Conservation (phyloP, 495 filamentous ascomycete species). For the Clavariopsis aquatica region DNA sequence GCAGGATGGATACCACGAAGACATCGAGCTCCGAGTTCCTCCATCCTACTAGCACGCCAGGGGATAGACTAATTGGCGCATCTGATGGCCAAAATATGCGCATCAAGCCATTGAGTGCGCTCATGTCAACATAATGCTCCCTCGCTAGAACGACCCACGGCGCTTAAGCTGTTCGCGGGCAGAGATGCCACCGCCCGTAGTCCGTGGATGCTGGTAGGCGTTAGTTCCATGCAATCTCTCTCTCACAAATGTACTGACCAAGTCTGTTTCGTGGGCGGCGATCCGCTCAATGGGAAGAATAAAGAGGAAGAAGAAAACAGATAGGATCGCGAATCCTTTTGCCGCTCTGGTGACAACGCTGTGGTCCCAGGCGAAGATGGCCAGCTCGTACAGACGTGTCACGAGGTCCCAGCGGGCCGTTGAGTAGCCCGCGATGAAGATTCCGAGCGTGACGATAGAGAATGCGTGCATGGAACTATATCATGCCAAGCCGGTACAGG, state of each 20-base stretch:
- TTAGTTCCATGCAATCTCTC: slow-evolving; percentile 10
- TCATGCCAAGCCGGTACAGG: slow-evolving; percentile 14
- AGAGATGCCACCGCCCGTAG: slow-evolving; percentile 78
- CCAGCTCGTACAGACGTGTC: slow-evolving; percentile 90
- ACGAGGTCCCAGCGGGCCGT: slow-evolving; percentile 98
- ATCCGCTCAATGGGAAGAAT: slow-evolving; percentile 72
- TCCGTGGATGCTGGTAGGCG: slow-evolving; percentile 73
- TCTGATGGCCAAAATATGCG: slow-evolving; percentile 98
- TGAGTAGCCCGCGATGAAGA: slow-evolving; percentile 99
- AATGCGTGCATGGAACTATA: slow-evolving; percentile 83
- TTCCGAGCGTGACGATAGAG: slow-evolving; percentile 86
- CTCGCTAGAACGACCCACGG: slow-evolving; percentile 83
- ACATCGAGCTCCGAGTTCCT: slow-evolving; percentile 88
- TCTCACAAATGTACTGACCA: slow-evolving; percentile 52
- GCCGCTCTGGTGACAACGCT: slow-evolving; percentile 83
- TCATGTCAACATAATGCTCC: slow-evolving; percentile 80
- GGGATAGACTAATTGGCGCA: slow-evolving; percentile 62
- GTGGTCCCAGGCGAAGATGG: slow-evolving; percentile 97
- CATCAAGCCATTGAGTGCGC: slow-evolving; percentile 81
- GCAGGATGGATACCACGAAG: slow-evolving; percentile 83
- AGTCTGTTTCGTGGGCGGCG: slow-evolving; percentile 64
- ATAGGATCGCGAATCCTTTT: slow-evolving; percentile 73
- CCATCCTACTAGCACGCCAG: slow-evolving; percentile 93
- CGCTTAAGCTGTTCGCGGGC: slow-evolving; percentile 93
- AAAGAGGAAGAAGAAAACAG: slow-evolving; percentile 74